Base-by-base conservation (phyloP, 208 protist species). In the Perkinsela sp. region DNA sequence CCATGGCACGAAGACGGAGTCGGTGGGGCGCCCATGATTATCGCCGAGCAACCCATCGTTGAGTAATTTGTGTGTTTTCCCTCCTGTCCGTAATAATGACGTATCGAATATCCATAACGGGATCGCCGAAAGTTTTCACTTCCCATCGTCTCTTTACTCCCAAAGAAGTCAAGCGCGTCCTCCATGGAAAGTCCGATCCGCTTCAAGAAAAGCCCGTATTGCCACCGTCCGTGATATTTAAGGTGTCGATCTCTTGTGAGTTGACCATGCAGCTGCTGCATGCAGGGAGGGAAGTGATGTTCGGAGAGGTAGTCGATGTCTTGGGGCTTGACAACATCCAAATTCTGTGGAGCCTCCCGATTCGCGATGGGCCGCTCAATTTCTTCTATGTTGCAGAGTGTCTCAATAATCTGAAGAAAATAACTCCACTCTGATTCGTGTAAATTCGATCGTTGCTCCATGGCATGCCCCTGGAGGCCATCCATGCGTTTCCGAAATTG, bases 71-170 rank as follows among this genome's bases (percentile, higher is more conserved):
- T 89, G 74, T 90, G 88, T 74, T 89, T 91, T 1, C 88, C 88
- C 72, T 93, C 85, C 80, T 85, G 78, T 28, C 88, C 88, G 72
- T 91, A 93, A 74, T 88, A 87, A 76, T 90, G 84, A 28, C 88
- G 82, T 29, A 90, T 80, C 68, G 84, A 85, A 78, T 93, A 93
- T 66, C 84, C 88, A 76, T 93, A 93, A 69, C 83, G 68, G 13
- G 84, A 85, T 73, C 90, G 87, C 2, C 76, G 31, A 72, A 90
- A 93, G 2, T 74, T 76, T 74, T 89, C 83, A 2, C 78, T 70
- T 6, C n/a, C 69, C 28, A 31, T 69, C 40, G 40, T n/a, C 40
- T 57, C 40, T 22, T 57, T 57, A 28, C 76, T 78, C 66, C 82
- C 81, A 71, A 90, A 93, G 69, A 91, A 80, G 31, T 76, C 75